These are phyloP conservation scores for Mycena alexandri DNA, from an alignment of 768 basidiomycete species.

Conservation along the genomic window DNA sequence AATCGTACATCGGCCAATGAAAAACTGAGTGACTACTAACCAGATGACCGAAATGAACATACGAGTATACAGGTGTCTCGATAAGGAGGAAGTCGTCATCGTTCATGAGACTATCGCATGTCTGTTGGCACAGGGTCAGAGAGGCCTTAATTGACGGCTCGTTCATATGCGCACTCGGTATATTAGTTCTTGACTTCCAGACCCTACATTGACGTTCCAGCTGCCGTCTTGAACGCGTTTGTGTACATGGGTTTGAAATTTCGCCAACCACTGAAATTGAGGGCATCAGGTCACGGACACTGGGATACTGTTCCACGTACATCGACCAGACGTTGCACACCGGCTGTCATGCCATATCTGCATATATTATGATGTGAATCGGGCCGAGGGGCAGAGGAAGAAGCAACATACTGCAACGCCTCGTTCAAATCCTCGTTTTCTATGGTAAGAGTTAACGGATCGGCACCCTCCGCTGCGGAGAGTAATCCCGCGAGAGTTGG, in stretches of 20 bases:
- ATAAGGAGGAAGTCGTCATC: no score
- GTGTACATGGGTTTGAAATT: slow-evolving; percentile 55
- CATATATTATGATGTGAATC: neutral
- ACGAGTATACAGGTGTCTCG: slow-evolving; percentile 51
- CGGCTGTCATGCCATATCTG: slow-evolving; percentile 54
- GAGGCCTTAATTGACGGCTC: neutral
- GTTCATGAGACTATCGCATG: slow-evolving; percentile 54
- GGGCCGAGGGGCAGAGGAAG: neutral
- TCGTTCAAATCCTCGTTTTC: slow-evolving; percentile 51
- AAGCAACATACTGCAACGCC: slow-evolving; percentile 49
- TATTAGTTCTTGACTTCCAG: slow-evolving; percentile 63
- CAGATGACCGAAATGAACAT: slow-evolving; percentile 3
- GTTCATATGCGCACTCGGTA: slow-evolving; percentile 51
- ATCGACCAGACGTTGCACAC: slow-evolving; percentile 46
- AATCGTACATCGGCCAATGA: neutral
- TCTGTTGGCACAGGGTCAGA: slow-evolving; percentile 1
- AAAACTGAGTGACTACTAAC: no score
- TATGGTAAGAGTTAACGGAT: slow-evolving; percentile 46
- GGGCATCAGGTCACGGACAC: neutral
- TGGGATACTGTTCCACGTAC: neutral
- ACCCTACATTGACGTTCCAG: slow-evolving; percentile 59
- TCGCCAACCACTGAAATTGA: slow-evolving; percentile 48
- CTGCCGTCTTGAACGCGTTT: slow-evolving; percentile 44
- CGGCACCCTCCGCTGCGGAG: slow-evolving; percentile 2
- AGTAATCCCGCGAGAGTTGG: slow-evolving; percentile 43